A percentile compares a stretch with the other conserved stretches of the same genome.
Conservation (phyloP, 306 rosid species). For the Inga leiocalycina region DNA sequence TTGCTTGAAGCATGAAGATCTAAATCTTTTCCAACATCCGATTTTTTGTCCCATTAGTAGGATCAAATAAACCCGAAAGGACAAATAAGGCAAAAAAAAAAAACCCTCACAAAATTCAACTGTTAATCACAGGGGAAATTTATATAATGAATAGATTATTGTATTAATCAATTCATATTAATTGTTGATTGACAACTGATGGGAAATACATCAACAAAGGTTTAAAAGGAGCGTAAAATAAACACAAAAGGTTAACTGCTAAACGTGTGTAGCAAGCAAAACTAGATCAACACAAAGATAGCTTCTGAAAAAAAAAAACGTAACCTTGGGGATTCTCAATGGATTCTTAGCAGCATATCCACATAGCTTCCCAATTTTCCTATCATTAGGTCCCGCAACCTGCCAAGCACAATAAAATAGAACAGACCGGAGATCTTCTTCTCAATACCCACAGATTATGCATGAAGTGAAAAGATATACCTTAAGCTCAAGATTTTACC, state of each 20-base stretch:
- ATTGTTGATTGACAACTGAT: neutral
- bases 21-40: neutral
- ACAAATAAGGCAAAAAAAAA: neutral
- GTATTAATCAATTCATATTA: neutral
- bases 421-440: constrained; percentile 23
- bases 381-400: constrained; percentile 51
- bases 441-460: neutral
- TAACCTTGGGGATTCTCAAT: constrained; percentile 55
- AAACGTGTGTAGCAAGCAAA: neutral
- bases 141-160: neutral
- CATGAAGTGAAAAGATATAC: neutral
- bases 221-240: neutral
- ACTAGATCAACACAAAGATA: neutral
- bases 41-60: neutral
- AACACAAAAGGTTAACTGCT: neutral
- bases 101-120: neutral
- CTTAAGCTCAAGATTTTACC: constrained; percentile 50
- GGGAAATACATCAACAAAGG: neutral
- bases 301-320: neutral
- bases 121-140: neutral
- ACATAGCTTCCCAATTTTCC: constrained; percentile 56
- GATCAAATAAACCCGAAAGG: neutral
- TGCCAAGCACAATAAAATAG: constrained; percentile 35
- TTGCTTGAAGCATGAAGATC: neutral
- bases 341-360: constrained; percentile 57